Percentiles rank a stretch among this genome's conserved stretches.
phyloP scores from a whole-genome alignment of 1,284 basidiomycete genomes.

The Apiotrichum akiyoshidainum region DNA sequence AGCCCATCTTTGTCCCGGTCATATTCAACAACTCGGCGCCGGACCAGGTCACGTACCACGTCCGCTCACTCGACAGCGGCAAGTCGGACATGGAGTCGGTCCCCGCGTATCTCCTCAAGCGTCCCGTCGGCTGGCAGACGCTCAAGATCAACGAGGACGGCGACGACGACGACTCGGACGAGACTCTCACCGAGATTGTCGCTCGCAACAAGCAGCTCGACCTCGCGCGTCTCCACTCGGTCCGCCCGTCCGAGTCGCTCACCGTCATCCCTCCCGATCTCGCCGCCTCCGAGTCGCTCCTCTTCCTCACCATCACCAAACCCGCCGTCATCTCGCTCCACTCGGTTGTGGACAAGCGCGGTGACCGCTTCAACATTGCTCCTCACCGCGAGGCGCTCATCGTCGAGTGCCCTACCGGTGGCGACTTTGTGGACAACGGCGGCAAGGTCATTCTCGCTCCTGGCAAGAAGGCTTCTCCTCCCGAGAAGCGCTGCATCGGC shows the following conservation, averaged over 20 bases:
- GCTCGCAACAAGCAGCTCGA: conserved; percentile 44
- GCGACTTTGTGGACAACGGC: conserved; percentile 32
- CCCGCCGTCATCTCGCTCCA: conserved; percentile 71
- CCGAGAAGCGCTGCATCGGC: conserved; percentile 65
- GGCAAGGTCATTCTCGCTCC: conserved; percentile 23
- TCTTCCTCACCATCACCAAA: conserved; percentile 66
- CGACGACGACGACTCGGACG: conserved; percentile 60
- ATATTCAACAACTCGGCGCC: conserved; percentile 89
- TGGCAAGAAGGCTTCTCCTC: conserved; percentile 36
- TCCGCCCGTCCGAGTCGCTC: conserved; percentile 39
- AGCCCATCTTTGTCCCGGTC: conserved; percentile 46
- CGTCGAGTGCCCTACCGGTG: conserved; percentile 72
- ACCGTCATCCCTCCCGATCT: conserved; percentile 51
- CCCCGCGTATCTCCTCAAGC: conserved; percentile 28
- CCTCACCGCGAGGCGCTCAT: conserved; percentile 65
- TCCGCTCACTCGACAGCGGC: conserved; percentile 61
- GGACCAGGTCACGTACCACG: conserved; percentile 66
- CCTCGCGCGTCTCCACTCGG: conserved; percentile 47
- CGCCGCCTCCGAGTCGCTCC: conserved; percentile 67
- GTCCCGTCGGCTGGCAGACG: conserved; percentile 19
- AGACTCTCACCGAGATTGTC: conserved; percentile 45
- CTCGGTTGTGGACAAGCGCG: conserved; percentile 66
- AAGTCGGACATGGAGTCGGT: conserved; percentile 24
- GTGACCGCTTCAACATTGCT: conserved; percentile 61
- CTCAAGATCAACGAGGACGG: conserved; percentile 33